Conservation (phyloP, 2,329 filamentous ascomycete species). For the Aurifilum marmelostoma region DNA sequence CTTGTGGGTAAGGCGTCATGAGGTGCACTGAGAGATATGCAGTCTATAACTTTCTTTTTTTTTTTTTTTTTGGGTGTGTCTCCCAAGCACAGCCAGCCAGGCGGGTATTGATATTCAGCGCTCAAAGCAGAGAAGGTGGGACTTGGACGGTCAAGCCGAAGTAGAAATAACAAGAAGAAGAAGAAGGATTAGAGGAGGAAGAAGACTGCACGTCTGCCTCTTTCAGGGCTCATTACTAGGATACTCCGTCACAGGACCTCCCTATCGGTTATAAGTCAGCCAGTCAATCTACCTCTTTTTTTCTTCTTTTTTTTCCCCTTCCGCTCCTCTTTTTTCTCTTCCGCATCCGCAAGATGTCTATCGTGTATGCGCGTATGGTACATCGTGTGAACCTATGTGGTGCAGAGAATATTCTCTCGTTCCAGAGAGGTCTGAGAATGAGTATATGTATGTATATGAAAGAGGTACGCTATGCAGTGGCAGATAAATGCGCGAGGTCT, state of each 20-base stretch:
- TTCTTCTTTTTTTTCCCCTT: no score
- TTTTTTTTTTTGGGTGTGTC: neutral
- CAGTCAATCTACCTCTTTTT: neutral
- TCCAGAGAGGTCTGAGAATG: no score
- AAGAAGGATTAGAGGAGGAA: neutral
- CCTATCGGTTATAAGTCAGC: neutral
- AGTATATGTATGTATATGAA: neutral
- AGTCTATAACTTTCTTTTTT: neutral
- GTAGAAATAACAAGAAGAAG: no score
- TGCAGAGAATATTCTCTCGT: no score
- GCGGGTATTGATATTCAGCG: neutral
- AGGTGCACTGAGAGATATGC: neutral
- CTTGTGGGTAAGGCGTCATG: neutral
- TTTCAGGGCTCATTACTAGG: no score
- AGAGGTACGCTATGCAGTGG: neutral
- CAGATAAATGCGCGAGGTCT: neutral
- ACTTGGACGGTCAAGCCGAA: no score
- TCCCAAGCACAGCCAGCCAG: neutral
- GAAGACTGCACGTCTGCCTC: no score
- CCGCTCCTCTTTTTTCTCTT: no score
- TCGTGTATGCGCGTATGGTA: neutral
- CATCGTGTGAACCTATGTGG: neutral
- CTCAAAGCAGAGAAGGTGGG: no score
- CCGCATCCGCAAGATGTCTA: neutral
- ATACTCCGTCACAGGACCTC: no score